A percentile compares a stretch with the other conserved stretches of the same genome.
These are phyloP conservation scores for Pichia sporocuriosa DNA, from an alignment of 805 yeast species.

Conservation along the genomic window DNA sequence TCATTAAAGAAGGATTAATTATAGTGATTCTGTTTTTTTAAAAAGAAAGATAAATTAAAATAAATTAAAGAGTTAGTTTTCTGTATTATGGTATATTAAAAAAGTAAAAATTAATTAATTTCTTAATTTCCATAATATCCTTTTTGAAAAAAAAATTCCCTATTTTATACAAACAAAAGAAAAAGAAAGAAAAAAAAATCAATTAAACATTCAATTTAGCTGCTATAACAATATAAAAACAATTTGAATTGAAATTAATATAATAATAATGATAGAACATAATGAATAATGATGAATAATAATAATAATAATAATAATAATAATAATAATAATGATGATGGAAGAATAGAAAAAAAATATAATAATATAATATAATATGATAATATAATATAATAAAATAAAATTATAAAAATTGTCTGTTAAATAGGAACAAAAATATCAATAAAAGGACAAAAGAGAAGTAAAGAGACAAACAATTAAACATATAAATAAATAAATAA, in stretches of 20 bases:
- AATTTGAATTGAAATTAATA: background rate
- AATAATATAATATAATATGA: background rate
- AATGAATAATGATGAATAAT: background rate
- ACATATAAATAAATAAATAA: background rate
- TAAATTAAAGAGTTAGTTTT: conserved; percentile 5
- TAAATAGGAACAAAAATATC: too few relatives aligned
- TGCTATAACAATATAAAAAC: conserved; percentile 1
- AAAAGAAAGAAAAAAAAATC: background rate
- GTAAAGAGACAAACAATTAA: too few relatives aligned
- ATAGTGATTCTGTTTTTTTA: conserved; percentile 4
- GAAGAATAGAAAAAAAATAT: background rate
- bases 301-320: conserved; percentile 1
- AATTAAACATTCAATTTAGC: background rate
- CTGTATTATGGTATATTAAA: background rate
- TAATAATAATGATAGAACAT: background rate
- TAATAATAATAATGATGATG: conserved; percentile 1
- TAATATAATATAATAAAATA: too few relatives aligned
- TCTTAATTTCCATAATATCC: conserved; percentile 7
- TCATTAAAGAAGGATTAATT: conserved; percentile 32
- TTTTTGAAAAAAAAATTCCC: conserved; percentile 1
- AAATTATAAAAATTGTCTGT: too few relatives aligned
- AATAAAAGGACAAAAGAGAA: too few relatives aligned
- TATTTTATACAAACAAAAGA: background rate
- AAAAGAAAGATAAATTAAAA: background rate
- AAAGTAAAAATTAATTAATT: too few relatives aligned